Evolutionary conservation across 768 basidiomycete genomes (phyloP).

Genomic region (Galerina marginata): DNA sequence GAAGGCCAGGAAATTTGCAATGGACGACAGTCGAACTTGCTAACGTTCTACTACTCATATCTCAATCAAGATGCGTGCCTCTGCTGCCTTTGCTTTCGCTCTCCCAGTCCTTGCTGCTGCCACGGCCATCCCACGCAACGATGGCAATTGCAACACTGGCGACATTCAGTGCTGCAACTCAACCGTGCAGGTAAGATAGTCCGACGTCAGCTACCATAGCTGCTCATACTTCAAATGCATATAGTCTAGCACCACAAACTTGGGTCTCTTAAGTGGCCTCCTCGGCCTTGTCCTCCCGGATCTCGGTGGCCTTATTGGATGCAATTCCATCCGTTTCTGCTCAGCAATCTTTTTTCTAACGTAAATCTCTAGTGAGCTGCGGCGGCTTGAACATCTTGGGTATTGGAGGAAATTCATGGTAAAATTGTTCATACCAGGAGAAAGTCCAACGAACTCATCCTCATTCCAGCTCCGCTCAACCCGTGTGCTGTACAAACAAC

Average conservation of each 20-base stretch:
- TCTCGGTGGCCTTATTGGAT: conserved; percentile 17
- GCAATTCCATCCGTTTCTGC: not conserved
- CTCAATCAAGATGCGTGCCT: conserved; percentile 13
- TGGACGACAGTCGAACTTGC: conserved; percentile 12
- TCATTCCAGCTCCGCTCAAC: conserved; percentile 12
- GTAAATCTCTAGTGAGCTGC: conserved; percentile 1
- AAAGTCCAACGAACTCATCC: no score
- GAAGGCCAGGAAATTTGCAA: not conserved
- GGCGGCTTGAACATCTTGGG: conserved; percentile 2
- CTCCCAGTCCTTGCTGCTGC: conserved; percentile 25
- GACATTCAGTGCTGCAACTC: conserved; percentile 23
- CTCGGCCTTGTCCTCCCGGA: conserved; percentile 14
- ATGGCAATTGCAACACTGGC: conserved; percentile 20
- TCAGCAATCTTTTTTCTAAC: not conserved
- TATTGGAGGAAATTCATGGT: conserved; percentile 7
- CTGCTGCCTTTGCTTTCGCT: conserved; percentile 20
- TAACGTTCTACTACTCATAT: not conserved
- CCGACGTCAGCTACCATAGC: no score
- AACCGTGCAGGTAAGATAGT: conserved; percentile 12
- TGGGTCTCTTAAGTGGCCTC: conserved; percentile 12
- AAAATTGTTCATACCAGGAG: not conserved
- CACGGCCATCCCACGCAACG: conserved; percentile 7
- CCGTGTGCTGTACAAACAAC: conserved; percentile 25
- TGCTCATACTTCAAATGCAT: no score
- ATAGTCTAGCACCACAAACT: conserved; percentile 12